phyloP scores from a whole-genome alignment of 2,329 filamentous ascomycete genomes.

The Calonectria hongkongensis region DNA sequence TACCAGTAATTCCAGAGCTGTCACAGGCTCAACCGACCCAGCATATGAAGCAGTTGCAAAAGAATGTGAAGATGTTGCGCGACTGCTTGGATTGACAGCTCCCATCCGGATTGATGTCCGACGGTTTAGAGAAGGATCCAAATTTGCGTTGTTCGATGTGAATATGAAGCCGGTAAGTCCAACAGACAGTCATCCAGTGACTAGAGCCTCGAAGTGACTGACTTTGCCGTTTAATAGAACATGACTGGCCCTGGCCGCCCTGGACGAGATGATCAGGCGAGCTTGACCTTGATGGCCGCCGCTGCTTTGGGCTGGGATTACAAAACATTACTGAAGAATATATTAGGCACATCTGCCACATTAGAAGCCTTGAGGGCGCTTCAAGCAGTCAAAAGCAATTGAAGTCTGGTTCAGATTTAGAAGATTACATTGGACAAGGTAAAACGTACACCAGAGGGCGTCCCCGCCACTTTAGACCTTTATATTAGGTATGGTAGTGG shows the following conservation, averaged over 20 bases:
- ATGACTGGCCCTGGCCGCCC: conserved; percentile 46
- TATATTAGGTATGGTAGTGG: no score
- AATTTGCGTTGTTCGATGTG: conserved; percentile 70
- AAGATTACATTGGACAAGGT: no score
- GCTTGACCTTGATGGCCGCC: conserved; percentile 45
- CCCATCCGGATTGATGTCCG: conserved; percentile 69
- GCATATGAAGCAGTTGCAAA: conserved; percentile 54
- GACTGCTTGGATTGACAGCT: conserved; percentile 62
- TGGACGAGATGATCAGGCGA: conserved; percentile 45
- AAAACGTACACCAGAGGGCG: no score
- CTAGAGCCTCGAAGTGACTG: conserved; percentile 15
- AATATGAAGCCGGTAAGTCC: conserved; percentile 70
- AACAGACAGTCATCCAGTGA: neutral
- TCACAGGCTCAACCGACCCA: conserved; percentile 53
- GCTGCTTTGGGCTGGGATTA: conserved; percentile 45
- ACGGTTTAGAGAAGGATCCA: conserved; percentile 57
- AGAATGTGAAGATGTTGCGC: conserved; percentile 64
- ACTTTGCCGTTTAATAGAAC: conserved; percentile 41
- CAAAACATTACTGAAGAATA: conserved; percentile 36
- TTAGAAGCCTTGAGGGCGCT: conserved; percentile 36
- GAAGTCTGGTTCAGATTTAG: neutral
- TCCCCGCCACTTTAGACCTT: no score
- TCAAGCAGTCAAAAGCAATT: neutral
- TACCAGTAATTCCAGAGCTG: conserved; percentile 64
- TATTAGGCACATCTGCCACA: conserved; percentile 40